Evolutionary conservation across 352 stramenopile genomes (phyloP), one percentile per base, ranked within the genome.

Genomic region (Phytophthora parvispora): DNA sequence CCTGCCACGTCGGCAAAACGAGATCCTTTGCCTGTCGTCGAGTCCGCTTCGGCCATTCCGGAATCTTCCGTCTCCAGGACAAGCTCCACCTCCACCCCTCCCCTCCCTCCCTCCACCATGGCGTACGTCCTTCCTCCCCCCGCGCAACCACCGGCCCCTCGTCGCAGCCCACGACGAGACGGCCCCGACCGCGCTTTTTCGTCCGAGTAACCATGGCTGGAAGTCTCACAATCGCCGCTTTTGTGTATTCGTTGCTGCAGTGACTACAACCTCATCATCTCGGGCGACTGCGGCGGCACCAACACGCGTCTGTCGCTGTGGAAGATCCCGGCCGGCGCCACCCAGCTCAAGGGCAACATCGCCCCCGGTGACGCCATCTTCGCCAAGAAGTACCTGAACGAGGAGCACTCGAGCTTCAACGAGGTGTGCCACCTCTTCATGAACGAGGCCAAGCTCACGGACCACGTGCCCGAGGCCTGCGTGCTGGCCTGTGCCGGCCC

Each of bases 231-330:
- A 27, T 48, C 9, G 20, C 42, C 22, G 15, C n/a, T 50, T 43
- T 34, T 52, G 45, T 52, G 24, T 25, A 20, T 6, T 36, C 31
- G 31, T 36, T 36, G 31, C 31, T 36, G 5, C 36, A 43, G 36
- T n/a, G 52, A 59, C 34, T 59, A 20, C 36, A 45, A 95, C 68
- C 72, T 95, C n/a, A 90, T 96, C 55, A 91, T 96, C 29, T 94
- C 87, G 9, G 98, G 94, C 57, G 98, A 99, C 83, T 98, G 98
- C 64, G 98, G 98, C 68, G 98, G 98, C 66, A 99, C 98, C 62
- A 99, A 99, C 82, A 98, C 93, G 63, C 92, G 98, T 18, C 89
- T 99, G 60, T 91, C 91, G 78, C 81, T 98, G n/a, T 97, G 88
- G 81, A 45, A 45, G 16, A 45, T 45, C 36, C 36, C 16, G 7